A percentile compares a stretch with the other conserved stretches of the same genome.
Evolutionary conservation across 2,329 filamentous ascomycete genomes (phyloP).

Genomic region (Samsoniella hepiali): DNA sequence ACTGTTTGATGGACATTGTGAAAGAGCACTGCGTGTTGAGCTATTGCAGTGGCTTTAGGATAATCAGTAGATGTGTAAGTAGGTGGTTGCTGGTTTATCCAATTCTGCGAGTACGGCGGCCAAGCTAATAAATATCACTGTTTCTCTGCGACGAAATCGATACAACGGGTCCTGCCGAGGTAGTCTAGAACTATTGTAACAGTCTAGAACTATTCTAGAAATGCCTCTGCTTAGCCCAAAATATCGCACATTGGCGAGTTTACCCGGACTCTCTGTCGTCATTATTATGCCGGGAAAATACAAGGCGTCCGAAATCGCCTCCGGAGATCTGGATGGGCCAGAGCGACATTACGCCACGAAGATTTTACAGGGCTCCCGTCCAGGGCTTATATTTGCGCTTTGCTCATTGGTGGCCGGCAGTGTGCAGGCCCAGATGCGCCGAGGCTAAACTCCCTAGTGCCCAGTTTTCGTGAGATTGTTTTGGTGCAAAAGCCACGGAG

Average conservation of each 20-base stretch:
- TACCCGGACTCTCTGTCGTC: background rate
- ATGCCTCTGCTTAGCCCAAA: background rate
- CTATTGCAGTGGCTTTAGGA: background rate
- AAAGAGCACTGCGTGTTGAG: background rate
- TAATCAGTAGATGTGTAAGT: background rate
- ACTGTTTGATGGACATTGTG: slow-evolving; percentile 37
- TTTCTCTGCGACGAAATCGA: background rate
- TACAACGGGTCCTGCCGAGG: background rate
- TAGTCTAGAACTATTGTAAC: background rate
- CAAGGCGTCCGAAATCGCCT: background rate
- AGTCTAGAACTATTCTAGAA: background rate
- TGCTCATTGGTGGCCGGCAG: background rate
- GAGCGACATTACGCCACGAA: background rate
- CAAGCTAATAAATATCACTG: background rate
- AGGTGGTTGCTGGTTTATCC: background rate
- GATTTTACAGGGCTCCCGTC: background rate
- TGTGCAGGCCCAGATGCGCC: background rate
- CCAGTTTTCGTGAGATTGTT: background rate
- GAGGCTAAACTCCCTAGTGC: background rate
- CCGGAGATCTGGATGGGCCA: background rate
- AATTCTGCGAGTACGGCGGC: background rate
- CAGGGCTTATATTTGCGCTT: background rate
- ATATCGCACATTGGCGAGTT: background rate
- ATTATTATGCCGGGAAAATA: background rate
- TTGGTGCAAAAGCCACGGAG: background rate